Evolutionary conservation across 441 rosid genomes (phyloP).

Genomic region (Erodium moschatum): DNA sequence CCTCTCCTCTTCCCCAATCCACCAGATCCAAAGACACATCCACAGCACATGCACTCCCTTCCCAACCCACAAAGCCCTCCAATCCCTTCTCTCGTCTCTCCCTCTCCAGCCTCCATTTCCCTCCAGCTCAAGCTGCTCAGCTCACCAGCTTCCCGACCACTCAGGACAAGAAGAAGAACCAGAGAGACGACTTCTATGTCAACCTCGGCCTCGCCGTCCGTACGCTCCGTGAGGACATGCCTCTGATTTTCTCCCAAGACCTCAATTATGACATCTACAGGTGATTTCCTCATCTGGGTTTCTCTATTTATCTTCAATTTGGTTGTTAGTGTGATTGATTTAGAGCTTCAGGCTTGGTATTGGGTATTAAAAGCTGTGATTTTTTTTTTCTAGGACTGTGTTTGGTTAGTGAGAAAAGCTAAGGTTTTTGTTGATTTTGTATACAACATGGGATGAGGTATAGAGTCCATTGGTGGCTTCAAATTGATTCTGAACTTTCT

Average conservation of each 20-base stretch:
- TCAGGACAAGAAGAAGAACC: slow-evolving; percentile 30
- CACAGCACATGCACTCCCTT: slow-evolving; percentile 14
- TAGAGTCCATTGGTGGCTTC: background rate
- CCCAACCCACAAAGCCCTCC: slow-evolving; percentile 23
- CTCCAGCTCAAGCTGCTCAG: slow-evolving; percentile 33
- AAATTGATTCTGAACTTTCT: background rate
- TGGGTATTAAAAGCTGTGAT: background rate
- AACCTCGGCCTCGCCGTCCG: slow-evolving; percentile 81
- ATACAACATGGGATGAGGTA: background rate
- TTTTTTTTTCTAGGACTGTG: too few relatives aligned
- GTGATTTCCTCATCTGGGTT: slow-evolving; percentile 37
- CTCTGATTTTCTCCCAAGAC: slow-evolving; percentile 54
- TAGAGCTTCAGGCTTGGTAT: background rate
- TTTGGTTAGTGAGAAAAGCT: background rate
- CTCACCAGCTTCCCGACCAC: too few relatives aligned
- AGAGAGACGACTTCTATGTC: slow-evolving; percentile 60
- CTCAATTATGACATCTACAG: slow-evolving; percentile 84
- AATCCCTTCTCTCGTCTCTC: slow-evolving; percentile 24
- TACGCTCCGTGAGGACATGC: slow-evolving; percentile 84
- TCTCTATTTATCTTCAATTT: slow-evolving; percentile 2
- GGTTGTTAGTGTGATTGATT: background rate
- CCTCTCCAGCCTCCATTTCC: slow-evolving; percentile 30
- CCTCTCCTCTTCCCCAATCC: slow-evolving; percentile 40
- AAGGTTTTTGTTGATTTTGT: background rate
- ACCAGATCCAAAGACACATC: slow-evolving; percentile 31